Percentiles rank a stretch among this genome's conserved stretches.
These are phyloP conservation scores for Pseudocercospora macadamiae DNA, from an alignment of 2,329 filamentous ascomycete genomes.

Conservation along the genomic window DNA sequence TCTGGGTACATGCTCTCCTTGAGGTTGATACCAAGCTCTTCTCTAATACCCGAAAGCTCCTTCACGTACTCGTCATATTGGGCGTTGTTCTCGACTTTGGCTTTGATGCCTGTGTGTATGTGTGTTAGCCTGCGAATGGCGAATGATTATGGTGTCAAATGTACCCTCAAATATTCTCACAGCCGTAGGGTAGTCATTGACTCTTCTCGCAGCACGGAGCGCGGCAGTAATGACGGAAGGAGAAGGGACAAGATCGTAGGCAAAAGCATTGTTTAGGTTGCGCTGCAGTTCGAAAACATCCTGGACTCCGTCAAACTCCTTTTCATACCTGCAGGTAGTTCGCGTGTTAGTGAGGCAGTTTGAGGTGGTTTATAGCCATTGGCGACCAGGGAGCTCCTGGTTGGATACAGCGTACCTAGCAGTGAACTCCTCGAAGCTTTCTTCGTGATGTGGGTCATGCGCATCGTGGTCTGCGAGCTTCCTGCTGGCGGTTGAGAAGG, in stretches of 20 bases:
- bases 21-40: slow-evolving; percentile 88
- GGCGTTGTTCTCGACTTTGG: slow-evolving; percentile 97
- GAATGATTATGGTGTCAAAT: not conserved
- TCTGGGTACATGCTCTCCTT: slow-evolving; percentile 91
- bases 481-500: slow-evolving; percentile 57
- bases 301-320: slow-evolving; percentile 96
- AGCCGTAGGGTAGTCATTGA: slow-evolving; percentile 98
- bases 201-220: slow-evolving; percentile 88
- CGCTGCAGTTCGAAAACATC: slow-evolving; percentile 98
- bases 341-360: slow-evolving; percentile 30
- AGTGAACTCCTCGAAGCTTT: slow-evolving; percentile 99
- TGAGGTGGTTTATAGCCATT: slow-evolving; percentile 31
- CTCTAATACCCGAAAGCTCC: slow-evolving; percentile 87
- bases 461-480: slow-evolving; percentile 39
- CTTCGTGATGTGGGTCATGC: slow-evolving; percentile 73
- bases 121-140: slow-evolving; percentile 17
- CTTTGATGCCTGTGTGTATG: slow-evolving; percentile 76
- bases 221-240: slow-evolving; percentile 88
- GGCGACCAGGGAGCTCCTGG: slow-evolving; percentile 8
- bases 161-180: slow-evolving; percentile 98
- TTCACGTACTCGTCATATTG: slow-evolving; percentile 97
- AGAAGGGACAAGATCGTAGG: slow-evolving; percentile 98
- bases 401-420: slow-evolving; percentile 69
- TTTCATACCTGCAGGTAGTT: slow-evolving; percentile 79
- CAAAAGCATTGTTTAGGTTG: slow-evolving; percentile 99